A percentile compares a stretch with the other conserved stretches of the same genome.
phyloP scores from a whole-genome alignment of 1,284 basidiomycete species.

The Ustilago tritici region DNA sequence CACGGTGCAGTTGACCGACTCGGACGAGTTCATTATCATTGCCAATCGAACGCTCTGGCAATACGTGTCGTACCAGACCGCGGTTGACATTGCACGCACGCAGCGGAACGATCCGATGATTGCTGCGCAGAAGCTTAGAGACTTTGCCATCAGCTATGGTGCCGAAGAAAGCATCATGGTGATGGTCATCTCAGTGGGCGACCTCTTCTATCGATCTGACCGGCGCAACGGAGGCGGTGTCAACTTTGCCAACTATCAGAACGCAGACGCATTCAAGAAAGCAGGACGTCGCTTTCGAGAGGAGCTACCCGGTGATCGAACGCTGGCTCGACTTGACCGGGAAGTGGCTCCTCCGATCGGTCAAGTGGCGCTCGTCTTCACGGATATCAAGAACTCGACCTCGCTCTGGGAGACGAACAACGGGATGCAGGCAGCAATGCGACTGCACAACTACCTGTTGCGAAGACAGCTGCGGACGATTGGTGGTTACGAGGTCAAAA shows the following conservation, averaged over 20 bases:
- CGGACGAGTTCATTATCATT: conserved; percentile 96
- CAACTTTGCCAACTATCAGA: conserved; percentile 36
- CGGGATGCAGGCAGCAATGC: conserved; percentile 95
- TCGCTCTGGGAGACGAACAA: conserved; percentile 96
- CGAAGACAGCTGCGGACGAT: conserved; percentile 88
- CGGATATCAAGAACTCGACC: conserved; percentile 97
- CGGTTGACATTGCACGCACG: conserved; percentile 92
- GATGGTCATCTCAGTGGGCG: conserved; percentile 91
- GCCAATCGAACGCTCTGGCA: conserved; percentile 95
- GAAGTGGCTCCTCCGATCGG: conserved; percentile 91
- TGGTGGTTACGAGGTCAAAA: conserved; percentile 99
- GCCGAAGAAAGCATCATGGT: conserved; percentile 95
- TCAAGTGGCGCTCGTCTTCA: conserved; percentile 93
- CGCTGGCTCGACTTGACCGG: conserved; percentile 76
- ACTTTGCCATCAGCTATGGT: conserved; percentile 96
- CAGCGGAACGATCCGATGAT: conserved; percentile 90
- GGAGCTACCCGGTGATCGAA: conserved; percentile 65
- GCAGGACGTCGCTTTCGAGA: conserved; percentile 50
- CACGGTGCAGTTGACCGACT: conserved; percentile 79
- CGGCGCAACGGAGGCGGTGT: conserved; percentile 32
- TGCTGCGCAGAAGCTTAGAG: conserved; percentile 94
- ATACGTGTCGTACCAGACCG: conserved; percentile 92
- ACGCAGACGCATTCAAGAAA: conserved; percentile 59
- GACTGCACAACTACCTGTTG: conserved; percentile 88
- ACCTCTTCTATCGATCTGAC: conserved; percentile 76